Evolutionary conservation across 257 asterid species (phyloP).

Genomic region (Haberlea rhodopensis): DNA sequence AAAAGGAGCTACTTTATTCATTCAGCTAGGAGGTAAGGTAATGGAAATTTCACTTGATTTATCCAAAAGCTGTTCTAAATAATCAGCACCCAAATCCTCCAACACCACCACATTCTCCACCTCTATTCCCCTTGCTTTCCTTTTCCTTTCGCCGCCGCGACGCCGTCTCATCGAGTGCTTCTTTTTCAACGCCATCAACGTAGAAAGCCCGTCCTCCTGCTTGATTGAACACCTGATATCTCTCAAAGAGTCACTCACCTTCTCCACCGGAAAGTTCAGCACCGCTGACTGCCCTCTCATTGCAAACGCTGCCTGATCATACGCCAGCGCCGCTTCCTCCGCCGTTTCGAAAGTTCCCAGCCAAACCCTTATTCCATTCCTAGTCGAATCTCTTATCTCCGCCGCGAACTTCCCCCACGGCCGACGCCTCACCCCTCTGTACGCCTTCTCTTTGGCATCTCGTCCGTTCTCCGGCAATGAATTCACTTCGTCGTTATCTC

Average conservation of each 20-base stretch:
- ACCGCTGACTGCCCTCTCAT: constrained; percentile 65
- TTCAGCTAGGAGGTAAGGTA: too few relatives aligned
- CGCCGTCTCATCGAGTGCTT: constrained; percentile 58
- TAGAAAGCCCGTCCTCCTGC: constrained; percentile 45
- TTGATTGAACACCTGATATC: constrained; percentile 40
- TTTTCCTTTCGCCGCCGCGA: constrained; percentile 19
- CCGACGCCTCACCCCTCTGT: constrained; percentile 67
- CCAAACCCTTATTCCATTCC: constrained; percentile 78
- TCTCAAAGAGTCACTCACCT: constrained; percentile 51
- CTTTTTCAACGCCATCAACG: constrained; percentile 70
- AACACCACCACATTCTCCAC: constrained; percentile 59
- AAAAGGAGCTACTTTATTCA: too few relatives aligned
- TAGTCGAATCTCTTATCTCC: constrained; percentile 80
- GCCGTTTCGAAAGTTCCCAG: constrained; percentile 77
- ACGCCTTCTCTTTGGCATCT: constrained; percentile 37
- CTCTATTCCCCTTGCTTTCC: constrained; percentile 31
- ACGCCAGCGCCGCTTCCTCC: constrained; percentile 84
- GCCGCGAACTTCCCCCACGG: constrained; percentile 96
- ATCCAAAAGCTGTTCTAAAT: constrained; percentile 67
- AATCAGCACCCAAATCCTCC: constrained; percentile 77
- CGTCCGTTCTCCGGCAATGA: constrained; percentile 29
- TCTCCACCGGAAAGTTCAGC: constrained; percentile 66
- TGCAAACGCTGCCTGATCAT: constrained; percentile 80
- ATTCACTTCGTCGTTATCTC: constrained; percentile 43
- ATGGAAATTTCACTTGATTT: constrained; percentile 12